Base-by-base conservation (phyloP, 2,329 filamentous ascomycete species). In the Pestalotiopsis sp. region DNA sequence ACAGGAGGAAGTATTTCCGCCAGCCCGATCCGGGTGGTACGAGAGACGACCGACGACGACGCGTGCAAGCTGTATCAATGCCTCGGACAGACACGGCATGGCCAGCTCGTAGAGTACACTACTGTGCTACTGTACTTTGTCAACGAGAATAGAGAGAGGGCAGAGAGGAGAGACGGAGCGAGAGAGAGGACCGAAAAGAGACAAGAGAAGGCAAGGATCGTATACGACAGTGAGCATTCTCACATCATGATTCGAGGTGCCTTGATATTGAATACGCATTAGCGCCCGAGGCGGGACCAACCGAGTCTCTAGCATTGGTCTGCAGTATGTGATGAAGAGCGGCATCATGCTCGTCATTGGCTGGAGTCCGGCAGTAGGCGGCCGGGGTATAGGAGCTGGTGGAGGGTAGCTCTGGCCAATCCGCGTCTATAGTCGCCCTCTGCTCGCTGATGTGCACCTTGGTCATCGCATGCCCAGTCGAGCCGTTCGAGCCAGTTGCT, bases 401-500 rank as follows among this genome's bases (percentile, higher is more conserved):
- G 70, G 72, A 71, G 71, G 70, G 69, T 64, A 58, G 67, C 67
- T 68, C 67, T 66, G 73, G 66, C 76, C 76, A 78, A 78, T 78
- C 74, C 74, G 62, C 67, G 74, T 71, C 70, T 71, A 72, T 69
- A 71, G 69, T 73, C 74, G 75, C 75, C 72, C 76, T 70, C 72
- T 74, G 72, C 73, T 73, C 72, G 71, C 72, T 76, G 75, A 75
- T 71, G 74, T 71, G 14, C 12, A 61, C 59, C n/a, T 36, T 31
- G 57, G 59, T 57, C 68, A 65, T 65, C 36, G 17, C 20, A 27
- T 52, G 17, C 17, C 45, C 17, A 52, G 14, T n/a, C 13, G 17
- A 45, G 13, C 41, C 41, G 17, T 13, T 14, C 41, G 4, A 14
- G 41, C 41, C 41, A 14, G 41, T 27, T 23, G 56, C 20, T 12